Base-by-base conservation (phyloP, 805 yeast species). In the Ogataea naganishii region DNA sequence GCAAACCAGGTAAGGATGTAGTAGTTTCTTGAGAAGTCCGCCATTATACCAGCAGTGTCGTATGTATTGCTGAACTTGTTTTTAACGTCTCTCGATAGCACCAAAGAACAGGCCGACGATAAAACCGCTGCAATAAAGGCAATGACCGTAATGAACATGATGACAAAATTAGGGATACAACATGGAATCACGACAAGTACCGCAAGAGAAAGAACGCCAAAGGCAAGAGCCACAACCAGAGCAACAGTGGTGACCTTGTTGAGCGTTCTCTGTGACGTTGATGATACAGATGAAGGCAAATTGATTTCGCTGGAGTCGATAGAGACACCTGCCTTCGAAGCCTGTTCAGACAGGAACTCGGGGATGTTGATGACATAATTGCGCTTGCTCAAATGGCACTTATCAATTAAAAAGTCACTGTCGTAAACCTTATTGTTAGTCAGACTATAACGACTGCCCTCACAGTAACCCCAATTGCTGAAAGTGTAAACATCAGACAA, bases 381-480 rank as follows among this genome's bases (percentile, higher is more conserved):
- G 37, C 20, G 64, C 51, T 2, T 81, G 76, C 45, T 78, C 70
- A 42, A 81, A 69, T 35, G 60, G 51, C 94, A 82, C 11, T 35
- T 24, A 2, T 34, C 15, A 47, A 58, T 59, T 3, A 63, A 57
- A 39, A 62, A 60, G 29, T 59, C 32, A 6, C 24, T 24, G 16
- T 34, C 29, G 27, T 40, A 29, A 17, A 29, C 14, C 5, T 34
- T 34, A 18, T 47, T 34, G 11, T 35, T 27, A 10, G 41, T 34
- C 14, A 41, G 35, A 42, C 29, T n/a, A 23, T 30, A 33, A 12
- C 34, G 23, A 4, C 32, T 27, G 14, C 75, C 79, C 31, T 58
- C 43, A 51, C 86, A 78, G 53, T 72, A 76, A 15, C 80, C 79
- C 71, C 80, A 77, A 40, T 72, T 53, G 21, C 83, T 81, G 20